Base-by-base conservation (phyloP, 2,329 filamentous ascomycete genomes). In the Huntiella abstrusa region DNA sequence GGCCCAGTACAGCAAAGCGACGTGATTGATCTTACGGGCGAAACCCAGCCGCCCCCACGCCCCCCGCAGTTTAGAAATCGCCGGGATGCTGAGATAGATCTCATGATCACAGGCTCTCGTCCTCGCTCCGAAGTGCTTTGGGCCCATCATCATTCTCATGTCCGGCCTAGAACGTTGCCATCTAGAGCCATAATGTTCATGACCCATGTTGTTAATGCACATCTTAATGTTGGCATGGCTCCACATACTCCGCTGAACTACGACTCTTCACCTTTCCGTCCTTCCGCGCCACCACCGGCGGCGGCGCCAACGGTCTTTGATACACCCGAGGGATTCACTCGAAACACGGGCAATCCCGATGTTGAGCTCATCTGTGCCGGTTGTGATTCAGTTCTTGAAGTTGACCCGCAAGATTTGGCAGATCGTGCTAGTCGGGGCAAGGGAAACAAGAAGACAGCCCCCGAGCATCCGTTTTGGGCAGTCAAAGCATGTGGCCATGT, bases 401-500 rank as follows among this genome's bases (percentile, higher is more conserved):
- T 80, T 43, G 82, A 86, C 11, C 75, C 75, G 48, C 3, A 49
- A 46, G 22, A 28, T 10, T 28, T 28, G 22, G 37, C 54, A 51
- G 33, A 46, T 13, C 53, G n/a, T 50, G 53, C 22, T 28, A 11
- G 8, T 7, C 33, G 19, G 19, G 36, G 22, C 0, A 62, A 55
- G 52, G 69, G 63, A 35, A 63, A 64, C 41, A 17, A 41, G 41
- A 76, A 70, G 55, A 54, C 59, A 33, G 64, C 68, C 15, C 61
- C 65, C 5, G 86, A 93, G 61, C 78, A 83, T 57, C 82, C 94
- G 55, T 88, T 96, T 51, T 96, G 87, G 86, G 80, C 91, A 1
- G 70, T 91, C 33, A 94, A 87, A 61, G 71, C 71, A 44, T 98
- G 91, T 59, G 91, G 91, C 52, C 91, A 98, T 64, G 91, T 96